A percentile compares a stretch with the other conserved stretches of the same genome.
phyloP scores from a whole-genome alignment of 495 filamentous ascomycete genomes.

The Lichenothelia convexa region DNA sequence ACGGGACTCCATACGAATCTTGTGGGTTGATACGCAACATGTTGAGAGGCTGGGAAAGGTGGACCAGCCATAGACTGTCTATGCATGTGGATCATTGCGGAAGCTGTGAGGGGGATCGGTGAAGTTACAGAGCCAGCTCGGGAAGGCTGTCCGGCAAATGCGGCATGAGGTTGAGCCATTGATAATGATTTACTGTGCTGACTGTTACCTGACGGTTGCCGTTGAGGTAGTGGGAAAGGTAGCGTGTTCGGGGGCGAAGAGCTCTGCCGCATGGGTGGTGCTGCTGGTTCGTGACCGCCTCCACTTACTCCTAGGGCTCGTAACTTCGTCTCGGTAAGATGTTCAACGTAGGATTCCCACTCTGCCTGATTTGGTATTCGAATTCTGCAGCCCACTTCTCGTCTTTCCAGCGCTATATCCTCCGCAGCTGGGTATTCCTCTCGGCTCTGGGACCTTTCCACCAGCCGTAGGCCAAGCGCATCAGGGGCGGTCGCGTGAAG shows the following conservation, averaged over 20 bases:
- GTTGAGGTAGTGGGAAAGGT: conserved; percentile 58
- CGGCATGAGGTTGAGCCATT: too few species aligned
- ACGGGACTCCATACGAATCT: too few species aligned
- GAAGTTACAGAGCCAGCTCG: too few species aligned
- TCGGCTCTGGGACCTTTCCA: conserved; percentile 36
- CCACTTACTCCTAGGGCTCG: conserved; percentile 71
- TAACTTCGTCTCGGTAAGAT: conserved; percentile 74
- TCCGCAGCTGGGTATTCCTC: conserved; percentile 50
- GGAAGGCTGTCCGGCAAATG: too few species aligned
- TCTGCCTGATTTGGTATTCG: conserved; percentile 58
- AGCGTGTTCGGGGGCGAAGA: conserved; percentile 43
- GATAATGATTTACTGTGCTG: too few species aligned
- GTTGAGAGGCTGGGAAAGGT: too few species aligned
- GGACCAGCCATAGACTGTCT: conserved; percentile 21
- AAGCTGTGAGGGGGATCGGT: too few species aligned
- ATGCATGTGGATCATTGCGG: conserved; percentile 23
- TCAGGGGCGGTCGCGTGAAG: conserved; percentile 67
- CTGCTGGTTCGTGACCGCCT: conserved; percentile 46
- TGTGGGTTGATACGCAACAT: too few species aligned
- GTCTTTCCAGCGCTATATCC: conserved; percentile 37
- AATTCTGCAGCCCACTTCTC: conserved; percentile 36
- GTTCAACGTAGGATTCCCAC: conserved; percentile 70
- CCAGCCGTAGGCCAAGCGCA: conserved; percentile 43
- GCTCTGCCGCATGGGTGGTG: conserved; percentile 23
- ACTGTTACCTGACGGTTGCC: conserved; percentile 44